A percentile compares a stretch with the other conserved stretches of the same genome.
Evolutionary conservation across 257 asterid species (phyloP).

Genomic region (Nicotiana undulata): DNA sequence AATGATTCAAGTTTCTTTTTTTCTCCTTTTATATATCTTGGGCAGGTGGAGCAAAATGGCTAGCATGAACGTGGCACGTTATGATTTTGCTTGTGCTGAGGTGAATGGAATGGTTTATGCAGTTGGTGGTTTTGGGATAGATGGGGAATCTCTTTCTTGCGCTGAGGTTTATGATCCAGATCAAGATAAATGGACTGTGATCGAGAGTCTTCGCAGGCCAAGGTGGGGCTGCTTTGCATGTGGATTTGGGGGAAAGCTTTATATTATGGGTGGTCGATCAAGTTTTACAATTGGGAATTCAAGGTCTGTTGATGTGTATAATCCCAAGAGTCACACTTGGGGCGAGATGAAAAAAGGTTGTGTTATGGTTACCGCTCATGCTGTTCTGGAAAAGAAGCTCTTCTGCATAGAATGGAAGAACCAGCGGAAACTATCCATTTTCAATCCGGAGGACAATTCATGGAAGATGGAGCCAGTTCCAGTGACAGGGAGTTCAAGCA

Average conservation of each 20-base stretch:
- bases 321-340: slow-evolving; percentile 49
- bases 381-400: slow-evolving; percentile 59
- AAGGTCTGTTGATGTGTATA: slow-evolving; percentile 55
- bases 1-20: neutral
- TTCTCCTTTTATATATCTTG: neutral
- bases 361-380: slow-evolving; percentile 83
- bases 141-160: slow-evolving; percentile 55
- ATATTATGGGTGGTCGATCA: slow-evolving; percentile 84
- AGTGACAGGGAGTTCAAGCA: slow-evolving; percentile 52
- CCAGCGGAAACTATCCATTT: slow-evolving; percentile 55
- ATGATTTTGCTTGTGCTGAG: slow-evolving; percentile 81
- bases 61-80: slow-evolving; percentile 64
- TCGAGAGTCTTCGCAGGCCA: slow-evolving; percentile 60
- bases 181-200: slow-evolving; percentile 44
- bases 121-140: slow-evolving; percentile 69
- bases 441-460: slow-evolving; percentile 38
- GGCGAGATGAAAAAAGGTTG: slow-evolving; percentile 70
- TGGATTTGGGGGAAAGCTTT: slow-evolving; percentile 60
- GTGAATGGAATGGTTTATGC: slow-evolving; percentile 62
- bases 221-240: slow-evolving; percentile 79
- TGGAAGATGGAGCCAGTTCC: slow-evolving; percentile 70
- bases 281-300: slow-evolving; percentile 78
- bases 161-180: slow-evolving; percentile 75
- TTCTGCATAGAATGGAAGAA: slow-evolving; percentile 86
- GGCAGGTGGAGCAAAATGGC: slow-evolving; percentile 81